Percentiles rank a stretch among this genome's conserved stretches.
phyloP scores from a whole-genome alignment of 257 asterid species.

The Misopates orontium region DNA sequence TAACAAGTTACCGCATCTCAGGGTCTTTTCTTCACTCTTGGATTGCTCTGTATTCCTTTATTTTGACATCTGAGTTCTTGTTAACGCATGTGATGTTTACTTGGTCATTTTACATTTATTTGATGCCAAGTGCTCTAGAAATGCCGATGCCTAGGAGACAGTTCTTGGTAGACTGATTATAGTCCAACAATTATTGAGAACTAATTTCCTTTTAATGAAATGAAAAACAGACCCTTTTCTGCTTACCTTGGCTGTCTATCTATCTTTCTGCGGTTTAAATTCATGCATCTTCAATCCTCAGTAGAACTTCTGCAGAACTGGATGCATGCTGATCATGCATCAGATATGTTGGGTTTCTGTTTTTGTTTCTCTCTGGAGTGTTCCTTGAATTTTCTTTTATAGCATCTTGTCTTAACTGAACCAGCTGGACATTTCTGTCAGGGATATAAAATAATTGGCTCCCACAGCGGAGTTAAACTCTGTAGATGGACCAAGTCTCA shows the following conservation, averaged over 20 bases:
- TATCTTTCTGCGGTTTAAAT: not conserved
- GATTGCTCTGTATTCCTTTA: not conserved
- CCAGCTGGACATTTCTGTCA: slow-evolving; percentile 34
- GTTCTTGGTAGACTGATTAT: not conserved
- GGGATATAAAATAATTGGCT: slow-evolving; percentile 96
- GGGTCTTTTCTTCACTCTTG: not conserved
- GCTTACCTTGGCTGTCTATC: slow-evolving; percentile 2
- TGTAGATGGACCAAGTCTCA: slow-evolving; percentile 99
- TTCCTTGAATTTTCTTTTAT: not conserved
- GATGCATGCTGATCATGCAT: not conserved
- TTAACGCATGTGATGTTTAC: no score
- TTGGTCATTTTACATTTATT: no score
- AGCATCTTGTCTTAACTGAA: slow-evolving; percentile 25
- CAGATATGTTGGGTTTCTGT: not conserved
- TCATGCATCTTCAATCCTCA: slow-evolving; percentile 10
- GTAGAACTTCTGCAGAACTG: not conserved
- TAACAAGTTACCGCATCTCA: not conserved
- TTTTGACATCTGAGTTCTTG: not conserved
- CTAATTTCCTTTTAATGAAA: not conserved
- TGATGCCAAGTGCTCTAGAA: no score
- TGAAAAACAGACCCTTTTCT: slow-evolving; percentile 8
- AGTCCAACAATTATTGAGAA: not conserved
- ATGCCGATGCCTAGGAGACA: no score
- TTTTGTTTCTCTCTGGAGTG: not conserved
- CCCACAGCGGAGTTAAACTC: slow-evolving; percentile 96